Percentiles rank a stretch among this genome's conserved stretches.
Evolutionary conservation across 768 basidiomycete species (phyloP).

Genomic region (Coprinopsis marcescibilis): DNA sequence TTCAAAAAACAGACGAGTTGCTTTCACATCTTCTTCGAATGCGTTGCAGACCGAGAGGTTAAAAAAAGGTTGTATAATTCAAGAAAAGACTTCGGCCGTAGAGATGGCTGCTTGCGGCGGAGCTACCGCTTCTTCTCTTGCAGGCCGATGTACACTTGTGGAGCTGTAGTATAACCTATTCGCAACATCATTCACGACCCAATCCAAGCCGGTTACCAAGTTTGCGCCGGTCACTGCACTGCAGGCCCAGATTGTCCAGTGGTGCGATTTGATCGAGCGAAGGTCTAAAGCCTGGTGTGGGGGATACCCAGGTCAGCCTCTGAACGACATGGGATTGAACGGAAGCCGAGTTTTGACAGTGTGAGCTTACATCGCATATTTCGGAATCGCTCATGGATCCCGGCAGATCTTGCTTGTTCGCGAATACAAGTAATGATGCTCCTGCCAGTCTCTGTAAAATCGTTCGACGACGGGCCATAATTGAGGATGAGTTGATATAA

Average conservation of each 20-base stretch:
- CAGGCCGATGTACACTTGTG: constrained; percentile 15
- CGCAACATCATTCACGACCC: constrained; percentile 89
- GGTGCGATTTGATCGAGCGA: constrained; percentile 75
- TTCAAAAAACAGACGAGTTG: not conserved
- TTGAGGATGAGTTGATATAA: too few species aligned
- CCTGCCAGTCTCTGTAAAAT: constrained; percentile 75
- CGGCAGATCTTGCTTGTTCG: constrained; percentile 95
- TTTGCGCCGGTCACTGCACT: constrained; percentile 89
- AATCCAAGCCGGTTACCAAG: constrained; percentile 79
- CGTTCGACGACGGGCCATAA: constrained; percentile 12
- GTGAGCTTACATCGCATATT: constrained; percentile 67
- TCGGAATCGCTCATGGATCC: constrained; percentile 80
- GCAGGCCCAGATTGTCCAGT: constrained; percentile 87
- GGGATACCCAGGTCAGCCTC: constrained; percentile 6
- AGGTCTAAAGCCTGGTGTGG: constrained; percentile 69
- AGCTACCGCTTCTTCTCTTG: constrained; percentile 11
- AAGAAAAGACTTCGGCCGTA: constrained; percentile 3
- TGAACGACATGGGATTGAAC: constrained; percentile 7
- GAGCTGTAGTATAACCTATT: constrained; percentile 81
- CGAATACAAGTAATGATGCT: constrained; percentile 93
- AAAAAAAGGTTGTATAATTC: constrained; percentile 1
- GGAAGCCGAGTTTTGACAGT: constrained; percentile 5
- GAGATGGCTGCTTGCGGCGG: constrained; percentile 1
- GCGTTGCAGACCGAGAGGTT: not conserved
- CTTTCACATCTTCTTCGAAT: not conserved